These are phyloP conservation scores for Grosmannia huntii DNA, from an alignment of 2,329 filamentous ascomycete genomes.

Conservation along the genomic window DNA sequence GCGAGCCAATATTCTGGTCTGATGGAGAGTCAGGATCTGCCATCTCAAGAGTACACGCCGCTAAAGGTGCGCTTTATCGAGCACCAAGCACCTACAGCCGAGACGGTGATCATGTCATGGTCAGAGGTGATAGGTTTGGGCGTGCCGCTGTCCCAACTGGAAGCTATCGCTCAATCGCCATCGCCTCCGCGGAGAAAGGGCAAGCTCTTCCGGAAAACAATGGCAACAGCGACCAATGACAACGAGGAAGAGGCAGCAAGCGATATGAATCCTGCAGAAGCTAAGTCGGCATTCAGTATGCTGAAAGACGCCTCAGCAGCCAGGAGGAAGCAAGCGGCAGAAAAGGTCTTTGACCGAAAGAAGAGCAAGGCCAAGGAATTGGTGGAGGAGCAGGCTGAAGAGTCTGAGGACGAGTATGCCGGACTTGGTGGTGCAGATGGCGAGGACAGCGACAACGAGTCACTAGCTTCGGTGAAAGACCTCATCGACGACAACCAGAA, in stretches of 20 bases:
- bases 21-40: constrained; percentile 52
- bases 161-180: constrained; percentile 12
- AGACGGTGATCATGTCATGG: constrained; percentile 47
- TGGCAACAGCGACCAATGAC: constrained; percentile 18
- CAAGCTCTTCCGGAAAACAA: constrained; percentile 31
- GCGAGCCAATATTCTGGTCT: constrained; percentile 47
- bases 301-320: constrained; percentile 20
- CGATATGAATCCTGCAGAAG: not conserved
- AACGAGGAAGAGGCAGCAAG: not conserved
- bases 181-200: constrained; percentile 46
- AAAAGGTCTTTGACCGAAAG: constrained; percentile 55
- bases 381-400: constrained; percentile 86
- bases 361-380: constrained; percentile 78
- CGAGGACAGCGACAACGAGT: constrained; percentile 68
- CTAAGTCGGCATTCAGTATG: constrained; percentile 14
- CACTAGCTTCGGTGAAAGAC: constrained; percentile 57
- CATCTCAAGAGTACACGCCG: constrained; percentile 62
- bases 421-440: constrained; percentile 83
- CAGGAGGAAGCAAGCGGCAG: constrained; percentile 20
- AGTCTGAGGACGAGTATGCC: constrained; percentile 97
- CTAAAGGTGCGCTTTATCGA: constrained; percentile 54
- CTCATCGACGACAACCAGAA: constrained; percentile 82
- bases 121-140: not conserved
- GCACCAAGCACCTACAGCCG: constrained; percentile 53
- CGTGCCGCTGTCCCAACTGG: constrained; percentile 12